phyloP scores from a whole-genome alignment of 768 basidiomycete genomes.

The Termitomyces eurrhizus region DNA sequence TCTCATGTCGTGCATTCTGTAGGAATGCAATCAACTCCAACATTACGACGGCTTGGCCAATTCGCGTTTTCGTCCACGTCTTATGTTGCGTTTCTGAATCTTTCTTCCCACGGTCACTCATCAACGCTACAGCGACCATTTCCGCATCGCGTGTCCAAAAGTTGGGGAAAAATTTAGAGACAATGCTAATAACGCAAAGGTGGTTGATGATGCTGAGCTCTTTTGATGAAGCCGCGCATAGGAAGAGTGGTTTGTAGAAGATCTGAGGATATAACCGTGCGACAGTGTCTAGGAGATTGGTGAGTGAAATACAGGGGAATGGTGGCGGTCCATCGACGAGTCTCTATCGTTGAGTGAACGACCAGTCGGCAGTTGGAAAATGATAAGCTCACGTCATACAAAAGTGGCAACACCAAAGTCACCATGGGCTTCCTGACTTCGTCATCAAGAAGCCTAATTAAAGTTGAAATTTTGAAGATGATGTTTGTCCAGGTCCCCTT shows the following conservation, averaged over 20 bases:
- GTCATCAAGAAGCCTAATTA: slow-evolving; percentile 45
- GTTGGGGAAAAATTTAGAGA: slow-evolving; percentile 53
- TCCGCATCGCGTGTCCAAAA: slow-evolving; percentile 70
- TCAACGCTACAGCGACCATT: slow-evolving; percentile 69
- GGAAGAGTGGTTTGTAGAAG: slow-evolving; percentile 72
- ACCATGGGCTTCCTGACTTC: slow-evolving; percentile 40
- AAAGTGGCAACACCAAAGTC: slow-evolving; percentile 35
- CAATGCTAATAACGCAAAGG: slow-evolving; percentile 47
- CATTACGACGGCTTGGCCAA: slow-evolving; percentile 61
- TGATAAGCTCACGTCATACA: slow-evolving; percentile 44
- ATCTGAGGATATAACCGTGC: slow-evolving; percentile 53
- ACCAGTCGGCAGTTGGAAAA: background rate
- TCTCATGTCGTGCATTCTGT: slow-evolving; percentile 38
- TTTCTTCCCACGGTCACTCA: slow-evolving; percentile 41
- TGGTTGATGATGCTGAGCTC: slow-evolving; percentile 57
- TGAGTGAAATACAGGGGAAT: slow-evolving; percentile 40
- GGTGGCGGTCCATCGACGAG: slow-evolving; percentile 51
- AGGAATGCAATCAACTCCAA: slow-evolving; percentile 58
- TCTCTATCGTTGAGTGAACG: slow-evolving; percentile 46
- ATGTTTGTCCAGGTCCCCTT: slow-evolving; percentile 40
- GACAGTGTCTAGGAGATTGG: slow-evolving; percentile 46
- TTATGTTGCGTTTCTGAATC: slow-evolving; percentile 9
- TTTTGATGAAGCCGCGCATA: slow-evolving; percentile 62
- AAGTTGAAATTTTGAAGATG: slow-evolving; percentile 34
- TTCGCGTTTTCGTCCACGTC: slow-evolving; percentile 46